phyloP scores from a whole-genome alignment of 495 filamentous ascomycete species.

The Cercophora newfieldiana region DNA sequence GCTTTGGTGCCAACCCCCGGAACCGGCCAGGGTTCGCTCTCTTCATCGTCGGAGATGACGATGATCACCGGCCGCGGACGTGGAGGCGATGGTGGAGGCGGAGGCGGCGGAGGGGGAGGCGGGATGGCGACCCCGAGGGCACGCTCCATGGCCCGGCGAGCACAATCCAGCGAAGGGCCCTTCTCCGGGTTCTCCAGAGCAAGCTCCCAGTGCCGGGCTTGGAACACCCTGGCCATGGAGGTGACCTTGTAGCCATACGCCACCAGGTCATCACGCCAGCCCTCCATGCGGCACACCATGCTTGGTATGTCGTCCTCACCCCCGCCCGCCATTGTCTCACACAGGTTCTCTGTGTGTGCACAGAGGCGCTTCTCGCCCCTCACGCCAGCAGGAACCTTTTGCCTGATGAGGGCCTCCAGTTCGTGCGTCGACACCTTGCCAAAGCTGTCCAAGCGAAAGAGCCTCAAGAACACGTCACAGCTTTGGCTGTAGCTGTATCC shows the following conservation, averaged over 20 bases:
- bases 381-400: too few relatives aligned
- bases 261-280: not conserved
- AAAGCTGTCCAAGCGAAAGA: too few relatives aligned
- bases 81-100: not conserved
- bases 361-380: too few relatives aligned
- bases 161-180: not conserved
- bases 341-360: too few relatives aligned
- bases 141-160: not conserved
- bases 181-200: not conserved
- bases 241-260: not conserved
- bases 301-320: too few relatives aligned
- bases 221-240: not conserved
- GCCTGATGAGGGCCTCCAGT: too few relatives aligned
- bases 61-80: not conserved
- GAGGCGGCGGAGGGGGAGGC: not conserved
- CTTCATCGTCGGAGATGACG: not conserved
- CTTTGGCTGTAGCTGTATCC: too few relatives aligned
- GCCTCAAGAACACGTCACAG: too few relatives aligned
- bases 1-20: not conserved
- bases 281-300: not conserved
- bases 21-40: not conserved
- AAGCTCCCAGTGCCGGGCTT: not conserved
- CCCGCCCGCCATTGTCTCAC: too few relatives aligned
- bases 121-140: not conserved
- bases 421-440: too few relatives aligned